Percentiles rank a stretch among this genome's conserved stretches.
Conservation (phyloP, 2,329 filamentous ascomycete genomes). For the Myriosclerotinia scirpicola region DNA sequence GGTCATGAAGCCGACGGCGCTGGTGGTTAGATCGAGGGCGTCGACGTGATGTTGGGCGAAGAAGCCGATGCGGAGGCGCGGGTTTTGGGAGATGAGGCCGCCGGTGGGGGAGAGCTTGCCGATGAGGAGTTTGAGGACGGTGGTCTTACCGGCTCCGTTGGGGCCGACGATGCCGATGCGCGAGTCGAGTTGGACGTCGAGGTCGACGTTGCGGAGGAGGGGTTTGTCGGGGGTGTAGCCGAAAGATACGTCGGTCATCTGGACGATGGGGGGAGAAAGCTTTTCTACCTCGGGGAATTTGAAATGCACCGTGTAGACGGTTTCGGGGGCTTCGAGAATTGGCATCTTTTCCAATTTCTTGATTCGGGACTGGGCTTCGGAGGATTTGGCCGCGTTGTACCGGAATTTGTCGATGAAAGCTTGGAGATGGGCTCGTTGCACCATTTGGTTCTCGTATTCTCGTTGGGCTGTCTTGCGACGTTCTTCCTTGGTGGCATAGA, state of each 20-base stretch:
- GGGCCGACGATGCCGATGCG: conserved; percentile 99
- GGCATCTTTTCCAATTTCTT: conserved; percentile 99
- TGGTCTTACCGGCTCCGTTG: conserved; percentile 98
- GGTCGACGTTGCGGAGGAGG: conserved; percentile 81
- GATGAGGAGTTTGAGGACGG: conserved; percentile 95
- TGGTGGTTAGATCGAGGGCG: conserved; percentile 83
- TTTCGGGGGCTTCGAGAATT: conserved; percentile 82
- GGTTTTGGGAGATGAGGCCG: conserved; percentile 84
- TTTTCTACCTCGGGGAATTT: conserved; percentile 98
- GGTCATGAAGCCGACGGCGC: conserved; percentile 94
- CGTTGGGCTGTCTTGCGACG: conserved; percentile 93
- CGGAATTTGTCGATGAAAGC: conserved; percentile 99
- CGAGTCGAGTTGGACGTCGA: conserved; percentile 96
- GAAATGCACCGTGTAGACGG: conserved; percentile 95
- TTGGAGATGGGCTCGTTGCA: conserved; percentile 86
- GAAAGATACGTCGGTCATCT: conserved; percentile 91
- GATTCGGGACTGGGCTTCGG: conserved; percentile 96
- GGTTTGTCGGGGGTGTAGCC: conserved; percentile 80
- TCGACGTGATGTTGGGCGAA: conserved; percentile 99
- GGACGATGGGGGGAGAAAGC: conserved; percentile 93
- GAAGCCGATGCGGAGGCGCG: conserved; percentile 87
- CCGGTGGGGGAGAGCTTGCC: conserved; percentile 74
- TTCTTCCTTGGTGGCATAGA: conserved; percentile 97
- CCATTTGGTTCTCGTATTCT: conserved; percentile 99
- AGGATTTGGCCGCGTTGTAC: conserved; percentile 98